Percentiles rank a stretch among this genome's conserved stretches.
Conservation (phyloP, 805 yeast species). For the Candida nonsorbophila region DNA sequence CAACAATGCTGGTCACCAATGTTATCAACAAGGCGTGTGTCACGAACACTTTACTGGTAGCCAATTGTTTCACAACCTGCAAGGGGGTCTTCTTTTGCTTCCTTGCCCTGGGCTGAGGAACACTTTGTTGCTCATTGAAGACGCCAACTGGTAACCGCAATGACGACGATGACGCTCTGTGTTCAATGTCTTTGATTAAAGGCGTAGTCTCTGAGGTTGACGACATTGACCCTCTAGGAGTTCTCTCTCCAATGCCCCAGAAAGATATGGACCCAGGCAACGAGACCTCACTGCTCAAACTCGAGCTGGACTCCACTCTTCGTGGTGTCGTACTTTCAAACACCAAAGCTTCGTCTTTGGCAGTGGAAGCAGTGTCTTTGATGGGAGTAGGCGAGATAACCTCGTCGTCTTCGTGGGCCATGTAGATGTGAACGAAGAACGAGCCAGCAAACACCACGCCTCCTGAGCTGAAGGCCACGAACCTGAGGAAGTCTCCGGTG, state of each 20-base stretch:
- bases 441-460: conserved; percentile 37
- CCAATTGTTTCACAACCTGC: conserved; percentile 14
- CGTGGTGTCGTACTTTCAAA: no score
- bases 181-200: no score
- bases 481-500: conserved; percentile 50
- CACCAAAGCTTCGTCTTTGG: no score
- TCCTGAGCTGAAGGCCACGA: conserved; percentile 53
- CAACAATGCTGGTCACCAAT: conserved; percentile 59
- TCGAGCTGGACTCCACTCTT: neutral
- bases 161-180: no score
- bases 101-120: conserved; percentile 2
- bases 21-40: conserved; percentile 53
- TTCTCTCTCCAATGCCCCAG: conserved; percentile 36
- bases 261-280: conserved; percentile 32
- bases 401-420: conserved; percentile 21
- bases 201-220: no score
- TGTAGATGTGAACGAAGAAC: conserved; percentile 37
- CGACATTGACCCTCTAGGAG: conserved; percentile 16
- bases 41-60: conserved; percentile 33
- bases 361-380: neutral
- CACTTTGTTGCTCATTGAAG: no score
- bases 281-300: neutral
- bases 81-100: conserved; percentile 9
- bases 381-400: neutral
- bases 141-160: no score